Conservation (phyloP, 371 early-diverging fungal genomes). For the Mortierella sp. region DNA sequence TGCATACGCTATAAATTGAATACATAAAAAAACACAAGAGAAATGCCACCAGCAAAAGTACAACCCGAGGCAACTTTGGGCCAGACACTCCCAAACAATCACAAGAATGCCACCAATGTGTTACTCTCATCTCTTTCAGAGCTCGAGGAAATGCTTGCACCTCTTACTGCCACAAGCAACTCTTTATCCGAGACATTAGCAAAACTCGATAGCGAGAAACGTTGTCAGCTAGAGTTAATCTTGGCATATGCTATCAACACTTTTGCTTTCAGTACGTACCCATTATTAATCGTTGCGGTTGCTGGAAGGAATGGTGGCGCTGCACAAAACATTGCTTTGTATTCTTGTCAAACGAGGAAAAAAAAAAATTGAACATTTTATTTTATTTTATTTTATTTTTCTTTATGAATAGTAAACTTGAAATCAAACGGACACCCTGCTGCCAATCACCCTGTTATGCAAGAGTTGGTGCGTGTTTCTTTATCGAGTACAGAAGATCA, state of each 20-base stretch:
- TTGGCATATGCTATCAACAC: conserved; percentile 67
- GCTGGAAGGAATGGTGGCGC: no score
- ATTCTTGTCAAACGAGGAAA: not conserved
- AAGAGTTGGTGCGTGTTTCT: conserved; percentile 60
- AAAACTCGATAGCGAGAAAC: conserved; percentile 61
- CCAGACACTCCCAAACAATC: conserved; percentile 32
- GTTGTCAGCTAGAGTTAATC: conserved; percentile 67
- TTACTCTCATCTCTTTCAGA: conserved; percentile 35
- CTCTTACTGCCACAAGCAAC: conserved; percentile 56
- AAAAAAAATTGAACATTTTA: not conserved
- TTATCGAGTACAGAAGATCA: not conserved
- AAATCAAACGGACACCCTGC: conserved; percentile 65
- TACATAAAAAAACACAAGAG: not conserved
- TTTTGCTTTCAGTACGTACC: conserved; percentile 68
- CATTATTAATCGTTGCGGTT: no score
- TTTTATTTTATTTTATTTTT: not conserved
- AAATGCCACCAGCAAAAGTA: not conserved
- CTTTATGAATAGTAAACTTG: conserved; percentile 60
- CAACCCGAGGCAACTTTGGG: not conserved
- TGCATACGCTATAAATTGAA: not conserved
- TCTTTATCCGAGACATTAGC: conserved; percentile 60
- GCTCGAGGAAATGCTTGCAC: conserved; percentile 65
- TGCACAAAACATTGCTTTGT: not conserved
- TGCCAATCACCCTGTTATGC: conserved; percentile 62
- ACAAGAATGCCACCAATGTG: conserved; percentile 48